Conservation (phyloP, 805 yeast genomes). For the Millerozyma acaciae region DNA sequence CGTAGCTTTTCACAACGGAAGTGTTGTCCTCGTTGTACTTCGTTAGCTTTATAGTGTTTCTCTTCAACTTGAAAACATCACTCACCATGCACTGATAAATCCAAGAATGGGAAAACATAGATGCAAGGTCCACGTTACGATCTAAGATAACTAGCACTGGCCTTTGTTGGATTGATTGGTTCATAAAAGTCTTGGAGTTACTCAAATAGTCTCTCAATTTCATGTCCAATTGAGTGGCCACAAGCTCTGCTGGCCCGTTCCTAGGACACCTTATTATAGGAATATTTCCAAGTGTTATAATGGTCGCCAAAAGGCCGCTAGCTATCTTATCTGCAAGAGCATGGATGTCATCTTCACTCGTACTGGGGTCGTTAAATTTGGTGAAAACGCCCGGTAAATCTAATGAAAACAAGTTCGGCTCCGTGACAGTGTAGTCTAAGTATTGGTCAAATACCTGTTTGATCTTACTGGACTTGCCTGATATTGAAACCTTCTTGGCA, state of each 20-base stretch:
- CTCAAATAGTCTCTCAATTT: slow-evolving; percentile 81
- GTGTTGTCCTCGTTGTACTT: slow-evolving; percentile 28
- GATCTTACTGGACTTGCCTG: slow-evolving; percentile 67
- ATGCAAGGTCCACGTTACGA: slow-evolving; percentile 82
- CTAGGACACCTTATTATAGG: slow-evolving; percentile 90
- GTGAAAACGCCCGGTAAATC: slow-evolving; percentile 66
- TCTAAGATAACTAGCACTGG: slow-evolving; percentile 80
- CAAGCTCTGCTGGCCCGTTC: slow-evolving; percentile 94
- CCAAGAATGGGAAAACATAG: slow-evolving; percentile 97
- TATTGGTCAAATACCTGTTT: slow-evolving; percentile 94
- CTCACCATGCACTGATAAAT: slow-evolving; percentile 94
- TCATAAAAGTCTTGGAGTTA: slow-evolving; percentile 44
- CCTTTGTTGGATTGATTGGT: slow-evolving; percentile 44
- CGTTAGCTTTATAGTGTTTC: slow-evolving; percentile 74
- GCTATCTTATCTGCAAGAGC: slow-evolving; percentile 65
- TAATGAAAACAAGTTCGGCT: slow-evolving; percentile 82
- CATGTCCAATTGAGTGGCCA: slow-evolving; percentile 82
- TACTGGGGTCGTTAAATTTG: slow-evolving; percentile 62
- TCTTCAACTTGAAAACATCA: slow-evolving; percentile 78
- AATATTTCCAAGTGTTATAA: slow-evolving; percentile 71
- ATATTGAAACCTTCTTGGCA: slow-evolving; percentile 73
- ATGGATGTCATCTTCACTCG: slow-evolving; percentile 74
- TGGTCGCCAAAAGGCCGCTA: slow-evolving; percentile 72
- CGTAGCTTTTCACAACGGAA: slow-evolving; percentile 57
- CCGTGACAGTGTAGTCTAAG: slow-evolving; percentile 86